A percentile compares a stretch with the other conserved stretches of the same genome.
phyloP scores from a whole-genome alignment of 2,329 filamentous ascomycete species.

The Drechslerella coelobrocha region DNA sequence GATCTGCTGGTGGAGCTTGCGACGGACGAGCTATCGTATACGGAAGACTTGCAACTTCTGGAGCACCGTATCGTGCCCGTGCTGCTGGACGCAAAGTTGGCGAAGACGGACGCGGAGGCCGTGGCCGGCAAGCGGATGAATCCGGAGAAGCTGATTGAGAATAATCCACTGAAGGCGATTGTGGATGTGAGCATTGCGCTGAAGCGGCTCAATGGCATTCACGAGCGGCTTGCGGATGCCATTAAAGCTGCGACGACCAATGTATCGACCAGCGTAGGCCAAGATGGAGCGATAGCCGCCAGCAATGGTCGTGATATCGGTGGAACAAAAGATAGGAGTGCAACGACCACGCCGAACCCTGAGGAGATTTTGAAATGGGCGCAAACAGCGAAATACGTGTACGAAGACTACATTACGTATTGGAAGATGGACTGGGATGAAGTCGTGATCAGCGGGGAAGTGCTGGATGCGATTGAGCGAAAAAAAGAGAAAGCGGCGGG shows the following conservation, averaged over 20 bases:
- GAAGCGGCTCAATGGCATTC: slow-evolving; percentile 79
- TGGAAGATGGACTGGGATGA: slow-evolving; percentile 96
- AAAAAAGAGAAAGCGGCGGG: slow-evolving; percentile 37
- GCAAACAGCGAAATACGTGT: slow-evolving; percentile 76
- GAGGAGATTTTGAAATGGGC: slow-evolving; percentile 81
- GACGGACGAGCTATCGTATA: slow-evolving; percentile 85
- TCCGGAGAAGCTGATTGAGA: slow-evolving; percentile 44
- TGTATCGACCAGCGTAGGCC: neutral
- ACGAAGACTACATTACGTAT: slow-evolving; percentile 81
- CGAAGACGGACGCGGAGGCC: slow-evolving; percentile 67
- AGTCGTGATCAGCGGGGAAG: slow-evolving; percentile 83
- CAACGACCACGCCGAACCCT: slow-evolving; percentile 60
- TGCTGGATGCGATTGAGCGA: slow-evolving; percentile 48
- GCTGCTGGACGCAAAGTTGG: slow-evolving; percentile 76
- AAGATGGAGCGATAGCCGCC: neutral
- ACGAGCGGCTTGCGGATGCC: slow-evolving; percentile 77
- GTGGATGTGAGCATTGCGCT: slow-evolving; percentile 91
- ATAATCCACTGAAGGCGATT: slow-evolving; percentile 79
- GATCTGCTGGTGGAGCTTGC: slow-evolving; percentile 81
- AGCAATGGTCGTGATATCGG: neutral
- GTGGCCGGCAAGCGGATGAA: slow-evolving; percentile 45
- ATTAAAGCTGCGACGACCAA: slow-evolving; percentile 31
- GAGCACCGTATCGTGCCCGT: slow-evolving; percentile 96
- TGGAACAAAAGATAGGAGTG: neutral
- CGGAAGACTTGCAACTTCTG: slow-evolving; percentile 86